Evolutionary conservation across 495 filamentous ascomycete species (phyloP).

Genomic region (Tuber indicum): DNA sequence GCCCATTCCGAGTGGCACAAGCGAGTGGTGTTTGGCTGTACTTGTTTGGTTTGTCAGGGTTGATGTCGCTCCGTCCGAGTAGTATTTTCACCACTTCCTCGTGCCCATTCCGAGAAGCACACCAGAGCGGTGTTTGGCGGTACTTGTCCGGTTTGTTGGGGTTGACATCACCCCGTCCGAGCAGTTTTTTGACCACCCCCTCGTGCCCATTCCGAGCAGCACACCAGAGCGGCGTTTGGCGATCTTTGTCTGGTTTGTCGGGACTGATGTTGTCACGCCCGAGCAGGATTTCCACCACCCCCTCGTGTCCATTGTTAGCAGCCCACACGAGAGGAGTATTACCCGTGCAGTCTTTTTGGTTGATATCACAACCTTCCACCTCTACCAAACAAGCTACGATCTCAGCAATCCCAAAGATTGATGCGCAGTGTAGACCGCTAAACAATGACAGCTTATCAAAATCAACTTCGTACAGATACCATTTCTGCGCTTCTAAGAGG

Average conservation of each 20-base stretch:
- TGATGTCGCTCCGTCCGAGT: background rate
- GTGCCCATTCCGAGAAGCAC: background rate
- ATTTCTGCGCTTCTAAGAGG: background rate
- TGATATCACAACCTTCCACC: background rate
- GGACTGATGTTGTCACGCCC: background rate
- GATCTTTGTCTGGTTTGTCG: background rate
- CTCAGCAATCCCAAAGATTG: background rate
- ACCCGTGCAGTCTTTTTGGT: background rate
- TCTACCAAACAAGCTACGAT: background rate
- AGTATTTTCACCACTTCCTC: background rate
- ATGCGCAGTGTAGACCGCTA: background rate
- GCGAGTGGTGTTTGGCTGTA: background rate
- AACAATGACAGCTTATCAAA: background rate
- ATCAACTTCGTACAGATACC: background rate
- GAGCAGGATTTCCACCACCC: background rate
- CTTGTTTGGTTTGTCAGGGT: background rate
- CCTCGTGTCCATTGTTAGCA: background rate
- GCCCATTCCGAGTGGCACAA: background rate
- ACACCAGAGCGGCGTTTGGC: background rate
- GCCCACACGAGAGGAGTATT: background rate
- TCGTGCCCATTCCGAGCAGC: background rate
- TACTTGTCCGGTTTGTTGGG: background rate
- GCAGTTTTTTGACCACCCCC: background rate
- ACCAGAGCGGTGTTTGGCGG: background rate
- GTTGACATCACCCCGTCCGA: background rate